Base-by-base conservation (phyloP, 2,329 filamentous ascomycete species). In the Beauveria australis region DNA sequence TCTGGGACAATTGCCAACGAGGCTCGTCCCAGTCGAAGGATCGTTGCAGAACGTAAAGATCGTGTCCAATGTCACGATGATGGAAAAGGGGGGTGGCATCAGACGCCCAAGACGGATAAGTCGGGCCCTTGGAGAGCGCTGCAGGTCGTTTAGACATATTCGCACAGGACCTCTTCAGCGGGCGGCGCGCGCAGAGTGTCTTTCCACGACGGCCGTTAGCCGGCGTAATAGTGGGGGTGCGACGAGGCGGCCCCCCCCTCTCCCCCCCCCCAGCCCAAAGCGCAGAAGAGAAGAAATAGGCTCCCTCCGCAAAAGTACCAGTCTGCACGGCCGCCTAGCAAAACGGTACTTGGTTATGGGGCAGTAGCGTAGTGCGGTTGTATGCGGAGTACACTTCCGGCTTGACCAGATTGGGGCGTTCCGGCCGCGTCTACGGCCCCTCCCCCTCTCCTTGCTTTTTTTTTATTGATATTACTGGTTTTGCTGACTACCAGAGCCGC, bases 141-240 rank as follows among this genome's bases (percentile, higher is more conserved):
- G 30, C 19, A n/a, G 22, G 33, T 40, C 33, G 12, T 37, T 6
- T 37, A 14, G 12, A 37, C 14, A 37, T 33, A 37, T 12, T 9
- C 14, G 5, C 4, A 30, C 24, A 19, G 33, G n/a, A 19, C 18
- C 26, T 54, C 51, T 55, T 49, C 44, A 52, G 52, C 22, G 47
- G 22, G 22, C 41, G 43, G 51, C 53, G 49, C 62, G 58, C 60
- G 59, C 59, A 56, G 64, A 66, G 68, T 74, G 74, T 72, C 73
- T 73, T 71, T 72, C 71, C 72, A 68, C 72, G 70, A 74, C 80
- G 80, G 80, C 79, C 78, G 71, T 80, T 82, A 72, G 74, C 79
- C 80, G 80, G 80, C 78, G 73, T 76, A 81, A 82, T 81, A 80
- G 80, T 83, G 80, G 80, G 76, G 78, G 70, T 68, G 62, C 44